phyloP scores from a whole-genome alignment of 306 rosid genomes.

The Vigna hirtella region DNA sequence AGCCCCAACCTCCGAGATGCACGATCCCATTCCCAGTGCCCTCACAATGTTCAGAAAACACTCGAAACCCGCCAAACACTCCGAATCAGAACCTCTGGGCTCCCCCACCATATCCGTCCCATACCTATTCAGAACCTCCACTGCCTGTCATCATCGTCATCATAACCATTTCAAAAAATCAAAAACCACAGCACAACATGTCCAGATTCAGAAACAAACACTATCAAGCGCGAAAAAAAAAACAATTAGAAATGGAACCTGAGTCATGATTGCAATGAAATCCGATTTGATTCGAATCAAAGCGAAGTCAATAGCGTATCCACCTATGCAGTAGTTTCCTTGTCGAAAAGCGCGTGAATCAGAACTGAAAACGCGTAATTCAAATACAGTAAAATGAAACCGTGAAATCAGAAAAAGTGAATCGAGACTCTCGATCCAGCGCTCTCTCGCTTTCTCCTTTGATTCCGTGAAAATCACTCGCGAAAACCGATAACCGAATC shows the following conservation, averaged over 20 bases:
- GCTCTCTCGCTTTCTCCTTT: neutral
- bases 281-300: conserved; percentile 22
- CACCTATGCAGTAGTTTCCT: conserved; percentile 29
- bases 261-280: conserved; percentile 49
- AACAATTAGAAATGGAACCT: conserved; percentile 36
- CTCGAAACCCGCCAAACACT: conserved; percentile 78
- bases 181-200: neutral
- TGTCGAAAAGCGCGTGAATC: conserved; percentile 34
- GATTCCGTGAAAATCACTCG: neutral
- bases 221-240: neutral
- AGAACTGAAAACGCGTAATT: neutral
- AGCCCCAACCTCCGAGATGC: conserved; percentile 55
- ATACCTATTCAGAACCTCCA: conserved; percentile 46
- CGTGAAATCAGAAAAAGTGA: neutral
- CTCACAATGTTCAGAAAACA: conserved; percentile 83
- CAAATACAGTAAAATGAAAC: neutral
- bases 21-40: conserved; percentile 95
- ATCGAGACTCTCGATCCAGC: conserved; percentile 18
- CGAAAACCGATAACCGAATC: conserved; percentile 18
- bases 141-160: conserved; percentile 45
- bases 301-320: conserved; percentile 27
- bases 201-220: conserved; percentile 42
- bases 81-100: conserved; percentile 57
- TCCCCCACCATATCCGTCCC: conserved; percentile 72
- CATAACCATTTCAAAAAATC: neutral